Base-by-base conservation (phyloP, 768 basidiomycete genomes). In the Pleurotus salmoneostramineus region DNA sequence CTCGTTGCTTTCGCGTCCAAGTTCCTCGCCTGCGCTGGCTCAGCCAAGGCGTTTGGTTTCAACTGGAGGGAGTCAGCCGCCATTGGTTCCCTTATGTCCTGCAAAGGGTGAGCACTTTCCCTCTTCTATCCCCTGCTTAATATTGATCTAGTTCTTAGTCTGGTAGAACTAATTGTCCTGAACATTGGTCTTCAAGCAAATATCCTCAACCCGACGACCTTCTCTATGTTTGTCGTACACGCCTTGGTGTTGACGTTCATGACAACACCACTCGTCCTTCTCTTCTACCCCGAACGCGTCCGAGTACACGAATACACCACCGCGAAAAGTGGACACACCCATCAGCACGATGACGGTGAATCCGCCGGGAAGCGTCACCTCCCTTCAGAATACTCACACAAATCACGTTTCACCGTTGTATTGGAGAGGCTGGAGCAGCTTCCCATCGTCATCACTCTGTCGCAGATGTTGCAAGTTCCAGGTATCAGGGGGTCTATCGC, bases 171-270 rank as follows among this genome's bases (percentile, higher is more conserved):
- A 31, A 95, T 97, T 62, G 93, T 95, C 6, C 82, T 95, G 66
- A 97, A 97, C 66, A 85, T 95, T 61, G 94, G 94, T 50, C 77
- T 92, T 5, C 69, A 77, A 60, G 91, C 91, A 2, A 72, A 73
- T 11, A 85, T 91, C 57, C 76, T 89, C 47, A 77, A 83, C 65
- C 71, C 76, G 0, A 80, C 83, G 21, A 82, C 88, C 8, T 93
- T 95, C 76, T 91, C 91, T 0, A 94, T 95, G 90, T 93, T 95
- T 61, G 93, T 95, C 60, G 74, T 95, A 49, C 83, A 86, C 50
- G 86, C 89, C 3, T 72, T 93, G 43, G 72, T 93, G 49, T 75
- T 93, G 47, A 93, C 93, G 0, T 86, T 91, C 74, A 81, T 91
- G 58, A 93, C 92, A 3, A 95, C 93, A 0, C 94, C 94, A 1